Base-by-base conservation (phyloP, 192 early-diverging fungal species). In the Coemansia sp. region DNA sequence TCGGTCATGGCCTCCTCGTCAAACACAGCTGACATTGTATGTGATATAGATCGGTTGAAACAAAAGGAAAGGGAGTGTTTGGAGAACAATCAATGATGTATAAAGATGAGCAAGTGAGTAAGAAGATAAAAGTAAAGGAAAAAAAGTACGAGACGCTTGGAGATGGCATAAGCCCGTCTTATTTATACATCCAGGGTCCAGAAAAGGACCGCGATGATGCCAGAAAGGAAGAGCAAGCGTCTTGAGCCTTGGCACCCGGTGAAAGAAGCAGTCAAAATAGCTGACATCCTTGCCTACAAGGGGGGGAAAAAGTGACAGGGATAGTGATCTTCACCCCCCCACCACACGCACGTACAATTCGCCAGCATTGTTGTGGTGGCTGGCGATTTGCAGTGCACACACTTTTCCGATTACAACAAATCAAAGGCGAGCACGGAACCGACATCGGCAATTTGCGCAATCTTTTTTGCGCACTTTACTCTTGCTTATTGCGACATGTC, bases 1-100 rank as follows among this genome's bases (percentile, higher is more conserved):
- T 77, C 65, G 36, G 70, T 73, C 63, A 72, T 64, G 44, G 67
- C 76, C 38, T 77, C 76, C 32, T 77, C 76, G 63, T 77, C 76
- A 50, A 64, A 77, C 19, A 60, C 48, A 34, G 55, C 67, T 2
- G 67, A 69, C 76, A 77, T 77, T 31, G 55, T 58, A n/a, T 61
- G 59, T 61, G 59, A n/a, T 17, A 23, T 29, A 31, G 55, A 31
- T 29, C 27, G 27, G 3, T 8, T 58, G 55, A 5, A 11, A 29
- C 25, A 3, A 19, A 25, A 27, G 25, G 27, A 53, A 29, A 29
- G 21, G 51, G 21, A 27, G 5, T 6, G 27, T 15, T 58, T 31
- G 4, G 15, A 9, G 17, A n/a, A 57, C 53, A 57, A 57, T 31
- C 34, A 48, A 21, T 21, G 46, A 8, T 21, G 46, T n/a, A 8